Conservation (phyloP, 1,139 yeast species). For the Diutina rugosa region DNA sequence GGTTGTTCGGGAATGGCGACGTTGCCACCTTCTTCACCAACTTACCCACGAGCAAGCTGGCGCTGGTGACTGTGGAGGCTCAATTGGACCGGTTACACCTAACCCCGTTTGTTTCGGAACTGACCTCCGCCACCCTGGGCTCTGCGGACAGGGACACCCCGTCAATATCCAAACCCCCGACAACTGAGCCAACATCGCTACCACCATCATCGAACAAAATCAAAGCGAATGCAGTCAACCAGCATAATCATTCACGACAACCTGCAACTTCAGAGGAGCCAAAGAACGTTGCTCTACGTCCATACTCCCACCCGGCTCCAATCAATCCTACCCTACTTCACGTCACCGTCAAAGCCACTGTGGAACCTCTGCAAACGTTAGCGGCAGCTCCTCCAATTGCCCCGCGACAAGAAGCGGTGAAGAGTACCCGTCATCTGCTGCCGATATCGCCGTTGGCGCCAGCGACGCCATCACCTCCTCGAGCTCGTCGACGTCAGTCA, state of each 20-base stretch:
- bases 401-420: background rate
- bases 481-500: background rate
- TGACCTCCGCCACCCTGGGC: background rate
- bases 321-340: background rate
- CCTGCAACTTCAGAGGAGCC: background rate
- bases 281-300: background rate
- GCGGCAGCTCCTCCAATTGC: background rate
- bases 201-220: background rate
- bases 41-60: background rate
- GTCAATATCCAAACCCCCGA: background rate
- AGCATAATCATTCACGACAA: background rate
- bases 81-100: background rate
- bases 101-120: background rate
- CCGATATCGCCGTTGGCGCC: background rate
- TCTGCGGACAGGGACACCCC: background rate
- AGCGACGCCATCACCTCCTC: background rate
- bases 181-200: background rate
- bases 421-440: background rate
- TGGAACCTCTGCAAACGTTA: background rate
- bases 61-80: background rate
- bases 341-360: slow-evolving; percentile 1
- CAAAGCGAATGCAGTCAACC: background rate
- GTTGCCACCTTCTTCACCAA: background rate
- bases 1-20: background rate
- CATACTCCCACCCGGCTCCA: background rate